Percentiles rank a stretch among this genome's conserved stretches.
phyloP scores from a whole-genome alignment of 495 filamentous ascomycete genomes.

The Thermothielavioides terrestris region DNA sequence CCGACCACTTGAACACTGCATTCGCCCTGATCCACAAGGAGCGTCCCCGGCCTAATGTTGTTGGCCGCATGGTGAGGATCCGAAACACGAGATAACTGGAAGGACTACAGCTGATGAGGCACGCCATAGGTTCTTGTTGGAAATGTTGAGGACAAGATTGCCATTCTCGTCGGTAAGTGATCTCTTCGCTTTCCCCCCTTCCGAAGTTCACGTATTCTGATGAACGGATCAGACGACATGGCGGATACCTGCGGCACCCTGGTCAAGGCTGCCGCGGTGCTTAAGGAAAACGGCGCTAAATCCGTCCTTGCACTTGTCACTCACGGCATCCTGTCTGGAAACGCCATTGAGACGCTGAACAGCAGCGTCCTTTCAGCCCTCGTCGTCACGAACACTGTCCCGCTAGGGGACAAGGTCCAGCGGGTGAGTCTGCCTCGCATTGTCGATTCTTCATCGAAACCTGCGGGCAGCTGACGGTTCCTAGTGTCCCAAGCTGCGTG shows the following conservation, averaged over 20 bases:
- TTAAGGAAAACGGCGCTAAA: slow-evolving; percentile 80
- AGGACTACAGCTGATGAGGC: slow-evolving; percentile 25
- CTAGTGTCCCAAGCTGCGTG: slow-evolving; percentile 68
- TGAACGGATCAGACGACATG: slow-evolving; percentile 53
- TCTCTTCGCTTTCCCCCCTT: background rate
- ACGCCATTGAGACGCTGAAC: slow-evolving; percentile 86
- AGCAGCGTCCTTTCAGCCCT: slow-evolving; percentile 66
- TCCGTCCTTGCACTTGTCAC: slow-evolving; percentile 92
- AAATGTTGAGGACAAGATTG: slow-evolving; percentile 53
- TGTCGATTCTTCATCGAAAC: background rate
- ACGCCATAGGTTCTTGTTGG: slow-evolving; percentile 65
- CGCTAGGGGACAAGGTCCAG: slow-evolving; percentile 64
- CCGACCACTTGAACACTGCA: slow-evolving; percentile 84
- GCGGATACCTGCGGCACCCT: slow-evolving; percentile 92
- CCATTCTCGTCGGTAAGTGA: slow-evolving; percentile 39
- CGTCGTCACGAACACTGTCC: slow-evolving; percentile 97
- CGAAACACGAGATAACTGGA: slow-evolving; percentile 44
- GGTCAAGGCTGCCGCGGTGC: slow-evolving; percentile 83
- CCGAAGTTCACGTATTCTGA: background rate
- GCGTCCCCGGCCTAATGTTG: slow-evolving; percentile 88
- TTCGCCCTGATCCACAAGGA: slow-evolving; percentile 99
- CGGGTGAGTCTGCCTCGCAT: slow-evolving; percentile 15
- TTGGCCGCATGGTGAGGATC: slow-evolving; percentile 88
- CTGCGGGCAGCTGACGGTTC: background rate
- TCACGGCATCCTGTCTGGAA: slow-evolving; percentile 87